A percentile compares a stretch with the other conserved stretches of the same genome.
phyloP scores from a whole-genome alignment of 1,139 yeast genomes.

The Candida sp. region DNA sequence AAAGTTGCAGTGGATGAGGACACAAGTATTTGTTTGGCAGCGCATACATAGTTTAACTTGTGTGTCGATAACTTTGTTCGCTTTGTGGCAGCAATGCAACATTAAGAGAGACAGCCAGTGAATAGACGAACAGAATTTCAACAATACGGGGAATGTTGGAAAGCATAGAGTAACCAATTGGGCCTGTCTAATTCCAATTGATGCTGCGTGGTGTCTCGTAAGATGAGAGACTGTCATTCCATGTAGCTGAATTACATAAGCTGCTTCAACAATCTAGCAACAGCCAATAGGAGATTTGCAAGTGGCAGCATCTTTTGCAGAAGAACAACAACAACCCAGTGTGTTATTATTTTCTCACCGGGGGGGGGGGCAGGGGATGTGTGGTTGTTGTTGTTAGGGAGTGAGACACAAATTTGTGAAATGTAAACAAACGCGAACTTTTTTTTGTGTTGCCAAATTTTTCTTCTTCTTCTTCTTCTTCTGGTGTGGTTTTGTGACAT shows the following conservation, averaged over 20 bases:
- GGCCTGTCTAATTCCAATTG: no score
- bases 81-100: no score
- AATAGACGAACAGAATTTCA: not conserved
- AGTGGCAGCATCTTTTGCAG: no score
- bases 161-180: no score
- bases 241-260: no score
- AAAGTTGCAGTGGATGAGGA: not conserved
- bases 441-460: not conserved
- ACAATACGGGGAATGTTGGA: not conserved
- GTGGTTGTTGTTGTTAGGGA: not conserved
- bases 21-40: not conserved
- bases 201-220: no score
- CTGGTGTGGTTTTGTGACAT: not conserved
- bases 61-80: not conserved
- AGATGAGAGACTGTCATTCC: no score
- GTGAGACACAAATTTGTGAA: not conserved
- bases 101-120: not conserved
- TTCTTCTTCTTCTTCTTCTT: not conserved
- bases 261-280: no score
- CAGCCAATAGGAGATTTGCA: no score
- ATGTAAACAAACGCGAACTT: conserved; percentile 3
- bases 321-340: no score
- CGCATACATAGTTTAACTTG: not conserved
- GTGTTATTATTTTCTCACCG: not conserved
- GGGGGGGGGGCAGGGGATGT: not conserved